Evolutionary conservation across 257 asterid genomes (phyloP), one percentile per base, ranked within the genome.

Genomic region (Capsicum pubescens): DNA sequence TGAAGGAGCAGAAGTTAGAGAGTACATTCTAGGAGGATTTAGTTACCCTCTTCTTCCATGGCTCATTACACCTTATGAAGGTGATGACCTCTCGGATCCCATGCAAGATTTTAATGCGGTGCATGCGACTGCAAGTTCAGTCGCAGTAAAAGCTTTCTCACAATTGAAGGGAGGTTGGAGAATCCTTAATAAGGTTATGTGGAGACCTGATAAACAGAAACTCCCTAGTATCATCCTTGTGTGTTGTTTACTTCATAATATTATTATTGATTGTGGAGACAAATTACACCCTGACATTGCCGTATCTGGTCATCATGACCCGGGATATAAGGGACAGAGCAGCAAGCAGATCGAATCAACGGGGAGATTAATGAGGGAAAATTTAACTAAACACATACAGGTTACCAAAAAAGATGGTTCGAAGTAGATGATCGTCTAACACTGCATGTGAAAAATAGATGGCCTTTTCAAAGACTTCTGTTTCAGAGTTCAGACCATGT

Each of bases 131-230:
- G 94, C 94, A 10, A 89, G 93, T 74, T 84, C 86, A 14, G 87
- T 90, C 35, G 95, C 95, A 17, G 90, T 84, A 15, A 88, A 84
- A 88, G 98, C 98, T 0, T 97, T 97, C 84, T 87, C 92, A 0
- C 91, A 84, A 83, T 89, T 97, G 86, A 97, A 97, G 89, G 98
- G 99, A 10, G 93, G 97, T 55, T 95, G 98, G 98, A 93, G 98
- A 90, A 97, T 95, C 72, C 95, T 97, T 16, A 93, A 91, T 87
- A 97, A 97, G 93, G 99, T 97, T 32, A 95, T 97, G 98, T 93
- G 99, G 98, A 86, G 98, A 78, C 99, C 99, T 0, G 98, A 97
- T 87, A 92, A 93, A 85, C 82, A 90, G 90, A 97, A 97, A 82
- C 91, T 97, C 5, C 98, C 98, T 7, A 97, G 98, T 84, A 94